Base-by-base conservation (phyloP, 306 rosid genomes). In the Malus orientalis region DNA sequence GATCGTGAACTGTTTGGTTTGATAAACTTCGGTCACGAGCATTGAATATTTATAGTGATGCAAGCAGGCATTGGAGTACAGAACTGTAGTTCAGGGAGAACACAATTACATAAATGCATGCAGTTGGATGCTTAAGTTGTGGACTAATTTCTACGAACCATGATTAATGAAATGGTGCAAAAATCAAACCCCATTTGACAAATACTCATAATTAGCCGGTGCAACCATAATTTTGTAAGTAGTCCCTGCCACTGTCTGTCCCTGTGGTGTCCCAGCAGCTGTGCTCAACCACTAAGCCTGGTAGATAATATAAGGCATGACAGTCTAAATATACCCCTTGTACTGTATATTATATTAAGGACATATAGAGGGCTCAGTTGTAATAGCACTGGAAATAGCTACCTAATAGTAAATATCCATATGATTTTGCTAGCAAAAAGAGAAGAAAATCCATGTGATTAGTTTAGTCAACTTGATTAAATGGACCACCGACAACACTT, bases 1-100 rank as follows among this genome's bases (percentile, higher is more conserved):
- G 18, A 44, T 8, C 4, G 33, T 49, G 40, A 7, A 47, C 23
- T 25, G 25, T 53, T 60, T n/a, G 38, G 18, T 22, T 42, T 18
- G 58, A 73, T 22, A 27, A 55, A 64, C 69, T 75, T 80, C 23
- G 55, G 73, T 16, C 25, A 55, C 42, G 33, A 38, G 71, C 57
- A 27, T 55, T 7, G 11, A 30, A 12, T 77, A 87, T 73, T 88
- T 92, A 90, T 90, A 88, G 79, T n/a, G 71, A 8, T 73, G 57
- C 40, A 12, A 27, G 69, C 69, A 30, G 3, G 45, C 1, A 30
- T 3, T 18, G 30, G 15, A 32, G 3, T 33, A 19, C 15, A 15
- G 25, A 3, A 65, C 13, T 18, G 3, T 9, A 33, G 18, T 16
- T 32, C 45, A 18, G 25, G 47, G 4, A 63, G 40, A 63, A 19